Evolutionary conservation across 306 rosid genomes (phyloP).

Genomic region (Begonia loranthoides): DNA sequence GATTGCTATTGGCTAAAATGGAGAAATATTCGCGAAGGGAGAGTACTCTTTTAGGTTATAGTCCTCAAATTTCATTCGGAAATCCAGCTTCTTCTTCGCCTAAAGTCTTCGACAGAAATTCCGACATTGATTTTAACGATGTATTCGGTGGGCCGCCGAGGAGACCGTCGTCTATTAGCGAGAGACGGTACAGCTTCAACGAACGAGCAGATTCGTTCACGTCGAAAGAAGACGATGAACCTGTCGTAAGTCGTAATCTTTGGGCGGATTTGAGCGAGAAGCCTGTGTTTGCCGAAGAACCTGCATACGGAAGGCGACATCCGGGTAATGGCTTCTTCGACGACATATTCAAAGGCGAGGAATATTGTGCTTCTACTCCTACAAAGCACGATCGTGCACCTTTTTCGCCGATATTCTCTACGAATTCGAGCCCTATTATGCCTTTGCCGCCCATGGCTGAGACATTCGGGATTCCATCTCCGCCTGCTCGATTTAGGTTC

Average conservation of each 20-base stretch:
- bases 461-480: conserved; percentile 19
- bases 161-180: conserved; percentile 39
- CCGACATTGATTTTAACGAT: conserved; percentile 66
- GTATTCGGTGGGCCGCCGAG: conserved; percentile 93
- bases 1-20: conserved; percentile 16
- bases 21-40: conserved; percentile 44
- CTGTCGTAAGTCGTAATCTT: conserved; percentile 3
- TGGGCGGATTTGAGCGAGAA: conserved; percentile 38
- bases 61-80: conserved; percentile 18
- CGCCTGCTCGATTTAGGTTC: conserved; percentile 47
- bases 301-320: conserved; percentile 25
- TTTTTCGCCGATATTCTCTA: conserved; percentile 16
- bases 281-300: conserved; percentile 71
- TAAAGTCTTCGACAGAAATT: conserved; percentile 17
- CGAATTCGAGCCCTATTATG: conserved; percentile 30
- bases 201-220: not conserved
- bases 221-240: conserved; percentile 13
- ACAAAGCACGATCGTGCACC: conserved; percentile 23
- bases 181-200: conserved; percentile 19
- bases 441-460: conserved; percentile 32
- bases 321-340: conserved; percentile 45
- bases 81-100: conserved; percentile 22
- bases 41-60: conserved; percentile 34
- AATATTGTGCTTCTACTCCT: conserved; percentile 37
- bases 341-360: conserved; percentile 76